Percentiles rank a stretch among this genome's conserved stretches.
Conservation (phyloP, 108 stramenopile genomes). For the Craspedostauros australis region DNA sequence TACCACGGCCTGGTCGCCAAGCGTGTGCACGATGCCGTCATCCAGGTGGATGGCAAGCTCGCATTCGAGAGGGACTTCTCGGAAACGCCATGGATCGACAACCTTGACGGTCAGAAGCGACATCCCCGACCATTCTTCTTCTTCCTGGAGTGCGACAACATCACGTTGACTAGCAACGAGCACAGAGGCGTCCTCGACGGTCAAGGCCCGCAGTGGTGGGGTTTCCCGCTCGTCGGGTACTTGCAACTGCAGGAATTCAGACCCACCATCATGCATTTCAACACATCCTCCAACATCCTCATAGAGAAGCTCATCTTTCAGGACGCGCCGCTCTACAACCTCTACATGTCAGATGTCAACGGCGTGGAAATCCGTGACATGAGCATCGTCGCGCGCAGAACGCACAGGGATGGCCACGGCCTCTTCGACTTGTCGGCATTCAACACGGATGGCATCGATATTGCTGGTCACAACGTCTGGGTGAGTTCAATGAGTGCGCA, state of each 20-base stretch:
- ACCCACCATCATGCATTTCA: slow-evolving; percentile 26
- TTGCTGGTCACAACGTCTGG: slow-evolving; percentile 37
- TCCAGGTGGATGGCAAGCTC: no score
- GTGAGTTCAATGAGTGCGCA: no score
- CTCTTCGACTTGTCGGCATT: slow-evolving; percentile 41
- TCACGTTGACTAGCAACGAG: slow-evolving; percentile 2
- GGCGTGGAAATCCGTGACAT: slow-evolving; percentile 24
- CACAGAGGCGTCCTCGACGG: slow-evolving; percentile 32
- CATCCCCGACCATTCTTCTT: neutral
- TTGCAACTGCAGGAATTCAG: slow-evolving; percentile 22
- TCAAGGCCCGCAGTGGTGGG: slow-evolving; percentile 40
- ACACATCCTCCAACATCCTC: slow-evolving; percentile 14
- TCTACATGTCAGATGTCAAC: slow-evolving; percentile 16
- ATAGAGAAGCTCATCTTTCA: slow-evolving; percentile 34
- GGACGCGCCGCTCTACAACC: slow-evolving; percentile 35
- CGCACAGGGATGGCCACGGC: slow-evolving; percentile 19
- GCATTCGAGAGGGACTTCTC: neutral
- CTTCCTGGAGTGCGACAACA: neutral
- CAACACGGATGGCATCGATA: slow-evolving; percentile 53
- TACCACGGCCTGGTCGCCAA: no score
- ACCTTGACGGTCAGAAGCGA: neutral
- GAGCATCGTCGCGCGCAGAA: slow-evolving; percentile 29
- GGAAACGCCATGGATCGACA: neutral
- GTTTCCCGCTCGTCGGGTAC: slow-evolving; percentile 36
- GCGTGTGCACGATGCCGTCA: no score